These are phyloP conservation scores for Cephaloascus albidus DNA, from an alignment of 805 yeast genomes.

Conservation along the genomic window DNA sequence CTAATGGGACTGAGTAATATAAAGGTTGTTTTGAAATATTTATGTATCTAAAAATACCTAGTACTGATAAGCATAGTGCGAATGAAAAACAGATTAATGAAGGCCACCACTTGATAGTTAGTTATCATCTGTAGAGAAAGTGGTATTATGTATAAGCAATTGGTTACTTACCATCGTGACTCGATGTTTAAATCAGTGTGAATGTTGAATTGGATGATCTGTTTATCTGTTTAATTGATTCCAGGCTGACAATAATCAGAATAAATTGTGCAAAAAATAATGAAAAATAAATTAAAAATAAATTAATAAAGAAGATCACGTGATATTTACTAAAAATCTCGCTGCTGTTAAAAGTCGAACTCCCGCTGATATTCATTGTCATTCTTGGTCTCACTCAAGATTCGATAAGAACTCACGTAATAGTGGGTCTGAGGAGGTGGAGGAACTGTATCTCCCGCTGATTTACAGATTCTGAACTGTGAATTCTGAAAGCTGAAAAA, in stretches of 20 bases:
- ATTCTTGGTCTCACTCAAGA: no score
- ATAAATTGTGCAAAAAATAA: no score
- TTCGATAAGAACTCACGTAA: no score
- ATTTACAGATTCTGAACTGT: no score
- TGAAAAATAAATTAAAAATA: no score
- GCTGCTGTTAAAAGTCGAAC: no score
- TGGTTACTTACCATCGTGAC: not conserved
- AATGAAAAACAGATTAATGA: conserved; percentile 16
- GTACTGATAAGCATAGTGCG: conserved; percentile 17
- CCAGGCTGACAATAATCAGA: not conserved
- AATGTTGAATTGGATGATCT: not conserved
- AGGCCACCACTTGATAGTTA: conserved; percentile 12
- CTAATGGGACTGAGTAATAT: conserved; percentile 36
- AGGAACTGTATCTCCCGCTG: no score
- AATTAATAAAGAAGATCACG: no score
- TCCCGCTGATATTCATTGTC: no score
- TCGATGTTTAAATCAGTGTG: not conserved
- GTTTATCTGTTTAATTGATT: not conserved
- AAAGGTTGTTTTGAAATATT: conserved; percentile 22
- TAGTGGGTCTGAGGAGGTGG: no score
- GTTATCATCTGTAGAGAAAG: not conserved
- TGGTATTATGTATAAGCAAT: not conserved
- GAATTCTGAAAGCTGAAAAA: no score
- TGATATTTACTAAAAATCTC: no score
- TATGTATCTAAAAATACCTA: conserved; percentile 25